phyloP scores from a whole-genome alignment of 2,329 filamentous ascomycete genomes.

The Aspergillus uvarum region DNA sequence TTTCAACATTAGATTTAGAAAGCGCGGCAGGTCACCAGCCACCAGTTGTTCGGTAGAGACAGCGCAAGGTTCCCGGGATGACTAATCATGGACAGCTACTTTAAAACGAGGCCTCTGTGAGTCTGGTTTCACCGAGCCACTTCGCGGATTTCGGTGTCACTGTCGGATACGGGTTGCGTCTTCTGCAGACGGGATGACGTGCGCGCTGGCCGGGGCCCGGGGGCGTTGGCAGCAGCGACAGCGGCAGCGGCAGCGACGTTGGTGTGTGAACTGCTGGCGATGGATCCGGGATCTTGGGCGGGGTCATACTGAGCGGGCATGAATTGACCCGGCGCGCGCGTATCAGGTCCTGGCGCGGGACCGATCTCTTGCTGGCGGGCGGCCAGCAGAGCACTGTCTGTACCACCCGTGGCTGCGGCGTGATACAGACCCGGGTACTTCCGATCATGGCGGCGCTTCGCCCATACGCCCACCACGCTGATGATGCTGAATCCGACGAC shows the following conservation, averaged over 20 bases:
- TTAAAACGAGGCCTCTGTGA: background rate
- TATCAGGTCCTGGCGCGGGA: conserved; percentile 12
- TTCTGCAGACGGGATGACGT: conserved; percentile 27
- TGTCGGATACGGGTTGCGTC: conserved; percentile 13
- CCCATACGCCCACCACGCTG: conserved; percentile 66
- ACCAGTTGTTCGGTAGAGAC: background rate
- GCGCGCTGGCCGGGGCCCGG: conserved; percentile 14
- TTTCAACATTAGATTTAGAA: background rate
- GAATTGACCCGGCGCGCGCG: conserved; percentile 14
- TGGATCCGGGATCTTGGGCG: conserved; percentile 18
- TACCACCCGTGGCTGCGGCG: conserved; percentile 22
- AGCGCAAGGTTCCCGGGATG: background rate
- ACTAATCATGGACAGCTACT: background rate
- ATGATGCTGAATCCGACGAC: conserved; percentile 66
- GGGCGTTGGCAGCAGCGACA: background rate
- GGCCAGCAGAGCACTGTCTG: conserved; percentile 24
- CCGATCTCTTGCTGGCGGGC: conserved; percentile 19
- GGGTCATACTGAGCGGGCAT: conserved; percentile 17
- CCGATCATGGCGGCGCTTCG: conserved; percentile 71
- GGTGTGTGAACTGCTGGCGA: conserved; percentile 33
- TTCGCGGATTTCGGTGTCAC: conserved; percentile 29
- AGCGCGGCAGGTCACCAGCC: too few species aligned
- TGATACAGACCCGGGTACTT: conserved; percentile 48
- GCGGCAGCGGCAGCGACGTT: conserved; percentile 14
- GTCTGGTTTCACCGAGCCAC: conserved; percentile 16